Evolutionary conservation across 2,329 filamentous ascomycete species (phyloP).

Genomic region (Verticillium klebahnii): DNA sequence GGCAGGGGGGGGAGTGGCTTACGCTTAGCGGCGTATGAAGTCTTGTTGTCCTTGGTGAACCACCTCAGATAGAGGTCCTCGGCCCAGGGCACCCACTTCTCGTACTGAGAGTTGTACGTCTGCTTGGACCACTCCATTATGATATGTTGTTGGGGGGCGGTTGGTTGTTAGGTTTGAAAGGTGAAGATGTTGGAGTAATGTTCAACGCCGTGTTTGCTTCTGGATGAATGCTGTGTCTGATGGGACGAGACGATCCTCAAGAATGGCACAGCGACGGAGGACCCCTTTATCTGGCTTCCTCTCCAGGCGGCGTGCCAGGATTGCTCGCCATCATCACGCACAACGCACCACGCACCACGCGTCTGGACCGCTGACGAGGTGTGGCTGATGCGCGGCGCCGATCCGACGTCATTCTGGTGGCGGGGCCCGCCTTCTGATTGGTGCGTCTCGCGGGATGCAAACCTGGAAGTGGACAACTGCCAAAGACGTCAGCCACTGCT

Average conservation of each 20-base stretch:
- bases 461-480: not conserved
- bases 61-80: constrained; percentile 68
- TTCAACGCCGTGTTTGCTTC: not conserved
- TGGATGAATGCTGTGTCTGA: not conserved
- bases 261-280: not conserved
- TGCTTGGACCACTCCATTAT: constrained; percentile 50
- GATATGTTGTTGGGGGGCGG: not conserved
- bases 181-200: not conserved
- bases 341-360: not conserved
- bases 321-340: not conserved
- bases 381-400: not conserved
- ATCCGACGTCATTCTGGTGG: not conserved
- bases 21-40: constrained; percentile 67
- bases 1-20: constrained; percentile 15
- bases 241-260: not conserved
- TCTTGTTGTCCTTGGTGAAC: constrained; percentile 75
- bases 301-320: not conserved
- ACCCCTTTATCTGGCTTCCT: not conserved
- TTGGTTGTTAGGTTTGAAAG: not conserved
- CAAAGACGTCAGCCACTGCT: not conserved
- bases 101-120: constrained; percentile 68
- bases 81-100: constrained; percentile 72
- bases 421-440: not conserved
- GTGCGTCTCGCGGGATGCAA: not conserved
- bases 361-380: not conserved